Conservation (phyloP, 306 rosid species). For the Trifolium dubium region DNA sequence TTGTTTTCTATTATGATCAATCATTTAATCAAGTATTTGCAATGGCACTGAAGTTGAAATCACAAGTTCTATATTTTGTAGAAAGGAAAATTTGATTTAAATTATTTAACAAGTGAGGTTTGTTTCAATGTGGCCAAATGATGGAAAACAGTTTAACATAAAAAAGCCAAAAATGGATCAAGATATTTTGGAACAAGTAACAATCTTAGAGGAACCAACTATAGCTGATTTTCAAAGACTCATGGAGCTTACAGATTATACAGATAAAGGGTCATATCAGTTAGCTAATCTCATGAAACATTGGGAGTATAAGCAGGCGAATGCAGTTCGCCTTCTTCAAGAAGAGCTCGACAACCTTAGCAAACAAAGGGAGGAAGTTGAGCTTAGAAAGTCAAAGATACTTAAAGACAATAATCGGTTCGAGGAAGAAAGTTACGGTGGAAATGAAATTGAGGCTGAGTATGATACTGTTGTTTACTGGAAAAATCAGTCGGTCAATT, state of each 20-base stretch:
- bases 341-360: constrained; percentile 86
- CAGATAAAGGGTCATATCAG: constrained; percentile 87
- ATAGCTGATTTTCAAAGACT: constrained; percentile 84
- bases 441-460: constrained; percentile 77
- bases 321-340: constrained; percentile 76
- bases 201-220: constrained; percentile 71
- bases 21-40: background rate
- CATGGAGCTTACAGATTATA: constrained; percentile 74
- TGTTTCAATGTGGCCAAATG: constrained; percentile 87
- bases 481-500: constrained; percentile 70
- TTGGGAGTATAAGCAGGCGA: constrained; percentile 94
- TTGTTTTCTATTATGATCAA: background rate
- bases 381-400: constrained; percentile 80
- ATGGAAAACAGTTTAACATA: constrained; percentile 82
- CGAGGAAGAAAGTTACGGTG: constrained; percentile 69
- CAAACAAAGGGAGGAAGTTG: constrained; percentile 77
- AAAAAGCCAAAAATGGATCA: constrained; percentile 82
- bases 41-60: constrained; percentile 33
- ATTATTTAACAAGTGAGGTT: constrained; percentile 58
- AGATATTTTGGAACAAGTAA: constrained; percentile 87
- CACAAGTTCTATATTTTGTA: constrained; percentile 24
- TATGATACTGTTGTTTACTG: constrained; percentile 73
- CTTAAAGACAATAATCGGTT: constrained; percentile 71
- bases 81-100: constrained; percentile 50
- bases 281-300: constrained; percentile 70